Evolutionary conservation across 1,139 yeast species (phyloP), one percentile per base, ranked within the genome.

Genomic region (Blastobotrys illinoisensis): DNA sequence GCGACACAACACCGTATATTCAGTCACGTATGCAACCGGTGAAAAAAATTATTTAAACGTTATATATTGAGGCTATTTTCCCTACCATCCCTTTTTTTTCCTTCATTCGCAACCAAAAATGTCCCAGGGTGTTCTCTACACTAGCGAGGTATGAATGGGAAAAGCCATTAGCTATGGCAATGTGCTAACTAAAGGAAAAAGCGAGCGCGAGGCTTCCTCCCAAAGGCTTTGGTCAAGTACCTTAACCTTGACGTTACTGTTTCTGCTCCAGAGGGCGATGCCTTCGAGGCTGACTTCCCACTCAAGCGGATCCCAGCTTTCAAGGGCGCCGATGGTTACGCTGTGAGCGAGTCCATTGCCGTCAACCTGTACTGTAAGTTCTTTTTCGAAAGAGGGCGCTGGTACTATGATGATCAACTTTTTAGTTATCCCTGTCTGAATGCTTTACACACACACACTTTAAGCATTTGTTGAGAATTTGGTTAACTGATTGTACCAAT

Each of bases 371-470:
- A 79, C 69, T 65, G 74, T 68, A 67, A 64, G 73, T 67, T 46
- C 9, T 47, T 20, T 26, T 26, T 47, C 45, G n/a, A n/a, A n/a
- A n/a, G n/a, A n/a, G n/a, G n/a, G 19, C 20, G 16, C 40, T 44
- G 20, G 18, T 46, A 13, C 18, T 67, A 72, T 83, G 89, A 85
- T 82, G 86, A 82, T 75, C 76, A 66, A 55, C 67, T 62, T 64
- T 74, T 78, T 75, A 85, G 91, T 86, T 86, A 86, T 86, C 93
- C 93, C 93, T 86, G 93, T 85, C 93, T 86, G 84, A 86, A 86
- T 72, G 80, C 50, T 69, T 45, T 50, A 51, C 54, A 47, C 54
- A 32, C 40, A 32, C 40, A 32, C 40, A 32, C 40, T 3, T 32
- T n/a, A 32, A 32, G 40, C 40, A 32, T 51, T 18, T 85, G 91